These are phyloP conservation scores for Acer negundo DNA, from an alignment of 345 rosid species.

Conservation along the genomic window DNA sequence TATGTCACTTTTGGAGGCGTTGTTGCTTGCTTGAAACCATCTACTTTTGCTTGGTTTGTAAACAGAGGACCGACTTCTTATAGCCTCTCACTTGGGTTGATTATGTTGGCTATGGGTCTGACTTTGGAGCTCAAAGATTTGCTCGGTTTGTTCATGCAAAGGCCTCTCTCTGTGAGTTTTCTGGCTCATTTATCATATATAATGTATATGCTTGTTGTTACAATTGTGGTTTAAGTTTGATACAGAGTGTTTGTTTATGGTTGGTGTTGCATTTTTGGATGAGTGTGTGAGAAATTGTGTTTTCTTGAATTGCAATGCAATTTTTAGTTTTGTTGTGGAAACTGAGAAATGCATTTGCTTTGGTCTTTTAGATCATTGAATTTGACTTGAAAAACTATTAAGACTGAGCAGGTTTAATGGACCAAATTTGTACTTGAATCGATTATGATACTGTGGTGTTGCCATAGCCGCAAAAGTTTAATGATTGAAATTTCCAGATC, in stretches of 20 bases:
- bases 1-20: constrained; percentile 58
- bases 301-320: not conserved
- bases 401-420: not conserved
- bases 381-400: not conserved
- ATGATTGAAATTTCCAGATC: not conserved
- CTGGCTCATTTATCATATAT: not conserved
- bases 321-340: not conserved
- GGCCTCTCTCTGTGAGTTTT: constrained; percentile 57
- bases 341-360: not conserved
- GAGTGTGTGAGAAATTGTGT: not conserved
- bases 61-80: constrained; percentile 50
- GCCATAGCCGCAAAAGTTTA: not conserved
- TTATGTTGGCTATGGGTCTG: constrained; percentile 74
- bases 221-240: not conserved
- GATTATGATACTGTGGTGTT: not conserved
- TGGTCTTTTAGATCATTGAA: not conserved
- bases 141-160: constrained; percentile 46
- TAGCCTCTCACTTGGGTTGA: constrained; percentile 54
- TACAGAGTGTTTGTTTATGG: not conserved
- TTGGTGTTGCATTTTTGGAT: not conserved
- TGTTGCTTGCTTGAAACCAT: constrained; percentile 63
- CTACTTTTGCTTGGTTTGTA: constrained; percentile 60
- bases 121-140: constrained; percentile 66
- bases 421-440: not conserved
- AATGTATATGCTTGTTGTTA: not conserved